phyloP scores from a whole-genome alignment of 169 alveolate genomes.

The Plasmodium inui region DNA sequence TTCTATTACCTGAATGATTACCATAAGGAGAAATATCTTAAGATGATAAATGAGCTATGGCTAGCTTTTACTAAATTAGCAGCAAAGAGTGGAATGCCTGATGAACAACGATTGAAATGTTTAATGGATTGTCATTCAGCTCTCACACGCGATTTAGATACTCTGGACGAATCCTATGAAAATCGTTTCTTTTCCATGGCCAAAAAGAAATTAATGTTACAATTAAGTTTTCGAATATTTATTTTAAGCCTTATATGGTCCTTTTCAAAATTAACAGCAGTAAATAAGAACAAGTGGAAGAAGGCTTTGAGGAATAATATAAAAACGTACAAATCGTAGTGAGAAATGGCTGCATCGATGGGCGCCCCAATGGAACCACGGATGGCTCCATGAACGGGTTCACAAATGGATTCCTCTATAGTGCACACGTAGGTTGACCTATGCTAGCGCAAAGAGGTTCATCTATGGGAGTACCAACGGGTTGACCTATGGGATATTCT shows the following conservation, averaged over 20 bases:
- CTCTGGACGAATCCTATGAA: background rate
- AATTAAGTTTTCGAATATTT: background rate
- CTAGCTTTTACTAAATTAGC: background rate
- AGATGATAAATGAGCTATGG: background rate
- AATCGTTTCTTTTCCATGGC: conserved; percentile 5
- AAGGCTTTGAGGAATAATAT: background rate
- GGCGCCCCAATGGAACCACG: background rate
- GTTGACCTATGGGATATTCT: too few relatives aligned
- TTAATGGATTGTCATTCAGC: conserved; percentile 1
- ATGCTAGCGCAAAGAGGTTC: too few relatives aligned
- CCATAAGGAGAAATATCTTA: background rate
- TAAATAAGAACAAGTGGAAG: background rate
- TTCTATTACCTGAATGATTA: background rate
- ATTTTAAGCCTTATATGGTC: background rate
- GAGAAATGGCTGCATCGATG: background rate
- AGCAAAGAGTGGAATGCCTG: background rate
- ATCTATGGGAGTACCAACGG: too few relatives aligned
- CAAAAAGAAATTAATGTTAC: background rate
- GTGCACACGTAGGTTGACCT: background rate
- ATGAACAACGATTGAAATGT: background rate
- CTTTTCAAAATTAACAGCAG: background rate
- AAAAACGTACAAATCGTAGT: background rate
- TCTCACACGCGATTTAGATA: background rate
- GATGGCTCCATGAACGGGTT: background rate
- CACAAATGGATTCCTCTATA: background rate